phyloP scores from a whole-genome alignment of 2,329 filamentous ascomycete species.

The Penicillium sp. region DNA sequence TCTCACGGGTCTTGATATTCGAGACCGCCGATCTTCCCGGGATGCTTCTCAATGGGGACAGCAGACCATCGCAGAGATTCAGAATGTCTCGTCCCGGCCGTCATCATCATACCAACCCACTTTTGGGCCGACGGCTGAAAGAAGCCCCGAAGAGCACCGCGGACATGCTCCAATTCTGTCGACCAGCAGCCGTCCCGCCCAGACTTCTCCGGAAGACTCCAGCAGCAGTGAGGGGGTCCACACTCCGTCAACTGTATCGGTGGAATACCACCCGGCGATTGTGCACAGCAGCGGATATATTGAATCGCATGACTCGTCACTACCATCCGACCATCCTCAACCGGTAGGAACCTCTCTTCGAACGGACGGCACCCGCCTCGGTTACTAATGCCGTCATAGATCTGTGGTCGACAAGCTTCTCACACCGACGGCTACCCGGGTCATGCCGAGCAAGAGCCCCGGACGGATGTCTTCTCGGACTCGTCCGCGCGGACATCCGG shows the following conservation, averaged over 20 bases:
- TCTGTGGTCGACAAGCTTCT: constrained; percentile 33
- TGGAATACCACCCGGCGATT: constrained; percentile 50
- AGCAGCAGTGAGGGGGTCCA: constrained; percentile 50
- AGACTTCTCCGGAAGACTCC: constrained; percentile 49
- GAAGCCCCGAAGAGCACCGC: constrained; percentile 25
- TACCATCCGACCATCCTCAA: constrained; percentile 37
- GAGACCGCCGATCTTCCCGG: constrained; percentile 35
- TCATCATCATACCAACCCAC: constrained; percentile 36
- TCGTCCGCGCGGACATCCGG: constrained; percentile 33
- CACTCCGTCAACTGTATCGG: constrained; percentile 47
- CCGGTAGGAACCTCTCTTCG: constrained; percentile 39
- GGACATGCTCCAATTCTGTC: constrained; percentile 31
- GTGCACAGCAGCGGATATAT: constrained; percentile 49
- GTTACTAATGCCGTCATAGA: constrained; percentile 35
- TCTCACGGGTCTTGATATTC: constrained; percentile 44
- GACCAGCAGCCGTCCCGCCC: constrained; percentile 31
- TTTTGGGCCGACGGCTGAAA: constrained; percentile 26
- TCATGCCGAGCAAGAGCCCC: constrained; percentile 27
- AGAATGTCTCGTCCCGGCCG: constrained; percentile 37
- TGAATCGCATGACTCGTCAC: constrained; percentile 41
- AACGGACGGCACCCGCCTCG: constrained; percentile 25
- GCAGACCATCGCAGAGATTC: constrained; percentile 44
- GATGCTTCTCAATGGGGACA: constrained; percentile 45
- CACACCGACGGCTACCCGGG: constrained; percentile 31
- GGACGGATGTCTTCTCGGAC: constrained; percentile 30